phyloP scores from a whole-genome alignment of 345 rosid genomes.

The Pelargonium nanum region DNA sequence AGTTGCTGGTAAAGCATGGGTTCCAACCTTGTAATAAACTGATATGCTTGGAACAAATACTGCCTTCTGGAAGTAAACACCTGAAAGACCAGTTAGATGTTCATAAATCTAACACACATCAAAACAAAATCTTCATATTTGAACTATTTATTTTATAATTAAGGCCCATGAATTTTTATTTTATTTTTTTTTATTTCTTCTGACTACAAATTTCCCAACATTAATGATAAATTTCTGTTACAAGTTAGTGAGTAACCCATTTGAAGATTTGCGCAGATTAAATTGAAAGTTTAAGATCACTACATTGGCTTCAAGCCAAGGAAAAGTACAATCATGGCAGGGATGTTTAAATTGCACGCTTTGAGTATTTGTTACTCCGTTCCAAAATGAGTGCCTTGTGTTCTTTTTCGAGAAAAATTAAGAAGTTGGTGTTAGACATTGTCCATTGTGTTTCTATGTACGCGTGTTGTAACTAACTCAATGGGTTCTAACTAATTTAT shows the following conservation, averaged over 20 bases:
- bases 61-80: conserved; percentile 74
- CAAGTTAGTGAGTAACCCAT: not conserved
- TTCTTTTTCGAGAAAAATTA: no score
- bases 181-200: no score
- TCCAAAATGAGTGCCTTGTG: no score
- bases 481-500: no score
- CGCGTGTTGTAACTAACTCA: no score
- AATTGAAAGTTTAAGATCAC: not conserved
- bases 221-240: not conserved
- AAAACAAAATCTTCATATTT: conserved; percentile 3
- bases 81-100: conserved; percentile 25
- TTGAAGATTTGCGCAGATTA: not conserved
- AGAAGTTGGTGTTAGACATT: no score
- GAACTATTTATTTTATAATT: conserved; percentile 1
- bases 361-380: no score
- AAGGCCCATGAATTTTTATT: not conserved
- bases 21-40: conserved; percentile 72
- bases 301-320: not conserved
- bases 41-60: conserved; percentile 83
- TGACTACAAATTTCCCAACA: not conserved
- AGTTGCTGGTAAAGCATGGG: conserved; percentile 33
- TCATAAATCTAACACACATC: not conserved
- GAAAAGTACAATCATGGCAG: not conserved
- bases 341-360: not conserved
- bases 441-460: no score